phyloP scores from a whole-genome alignment of 1,284 basidiomycete species.

The Papiliotrema flavescens region DNA sequence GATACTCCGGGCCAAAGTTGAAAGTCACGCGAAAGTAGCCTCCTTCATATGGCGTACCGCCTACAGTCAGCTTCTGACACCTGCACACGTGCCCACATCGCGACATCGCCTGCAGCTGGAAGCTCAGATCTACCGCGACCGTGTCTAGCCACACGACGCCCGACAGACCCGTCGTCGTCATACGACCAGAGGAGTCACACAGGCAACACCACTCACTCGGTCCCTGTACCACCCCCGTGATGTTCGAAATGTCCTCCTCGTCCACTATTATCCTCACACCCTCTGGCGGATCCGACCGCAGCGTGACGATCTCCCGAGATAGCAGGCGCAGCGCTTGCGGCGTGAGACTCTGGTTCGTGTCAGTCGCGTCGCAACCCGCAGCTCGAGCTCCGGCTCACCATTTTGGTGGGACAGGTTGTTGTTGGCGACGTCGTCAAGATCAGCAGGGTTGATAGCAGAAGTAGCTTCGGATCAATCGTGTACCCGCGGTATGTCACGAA shows the following conservation, averaged over 20 bases:
- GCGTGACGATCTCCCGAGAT: slow-evolving; percentile 75
- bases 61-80: slow-evolving; percentile 53
- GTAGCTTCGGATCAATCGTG: too few relatives aligned
- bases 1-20: slow-evolving; percentile 79
- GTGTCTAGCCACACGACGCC: too few relatives aligned
- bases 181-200: neutral
- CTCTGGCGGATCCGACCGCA: slow-evolving; percentile 76
- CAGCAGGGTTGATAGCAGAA: too few relatives aligned
- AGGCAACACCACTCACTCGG: slow-evolving; percentile 29
- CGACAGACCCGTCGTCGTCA: too few relatives aligned
- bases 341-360: slow-evolving; percentile 49
- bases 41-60: slow-evolving; percentile 85
- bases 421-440: too few relatives aligned
- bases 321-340: slow-evolving; percentile 53
- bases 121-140: neutral
- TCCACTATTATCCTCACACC: slow-evolving; percentile 74
- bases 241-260: slow-evolving; percentile 63
- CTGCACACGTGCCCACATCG: too few relatives aligned
- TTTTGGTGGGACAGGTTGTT: too few relatives aligned
- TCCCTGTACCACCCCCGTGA: slow-evolving; percentile 48
- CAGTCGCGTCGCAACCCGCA: neutral
- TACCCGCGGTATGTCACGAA: too few relatives aligned
- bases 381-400: too few relatives aligned
- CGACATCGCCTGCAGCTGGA: neutral
- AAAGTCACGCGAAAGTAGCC: slow-evolving; percentile 87